Evolutionary conservation across 2,329 filamentous ascomycete species (phyloP).

Genomic region (Claviceps purpurea): DNA sequence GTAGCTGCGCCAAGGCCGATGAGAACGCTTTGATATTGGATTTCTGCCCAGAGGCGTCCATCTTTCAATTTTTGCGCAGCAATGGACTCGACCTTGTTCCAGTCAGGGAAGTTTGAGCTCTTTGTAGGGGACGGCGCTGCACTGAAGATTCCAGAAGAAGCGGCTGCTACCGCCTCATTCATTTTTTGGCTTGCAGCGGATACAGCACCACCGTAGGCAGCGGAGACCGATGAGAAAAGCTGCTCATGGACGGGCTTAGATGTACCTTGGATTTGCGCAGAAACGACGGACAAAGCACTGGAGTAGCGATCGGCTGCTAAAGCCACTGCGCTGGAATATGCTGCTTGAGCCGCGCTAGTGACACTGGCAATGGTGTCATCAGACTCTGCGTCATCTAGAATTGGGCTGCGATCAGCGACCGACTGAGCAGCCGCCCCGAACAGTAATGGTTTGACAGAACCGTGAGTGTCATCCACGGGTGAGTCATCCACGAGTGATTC

Average conservation of each 20-base stretch:
- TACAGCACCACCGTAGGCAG: slow-evolving; percentile 53
- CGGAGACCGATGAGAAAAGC: slow-evolving; percentile 54
- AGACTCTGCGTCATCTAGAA: slow-evolving; percentile 31
- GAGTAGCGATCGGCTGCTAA: slow-evolving; percentile 55
- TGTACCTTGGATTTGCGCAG: slow-evolving; percentile 53
- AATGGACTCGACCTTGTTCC: slow-evolving; percentile 44
- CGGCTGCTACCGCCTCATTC: slow-evolving; percentile 39
- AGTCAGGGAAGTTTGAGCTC: slow-evolving; percentile 28
- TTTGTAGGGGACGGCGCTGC: slow-evolving; percentile 31
- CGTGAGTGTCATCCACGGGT: slow-evolving; percentile 11
- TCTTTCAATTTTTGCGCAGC: slow-evolving; percentile 58
- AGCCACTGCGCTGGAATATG: slow-evolving; percentile 52
- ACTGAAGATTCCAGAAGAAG: slow-evolving; percentile 36
- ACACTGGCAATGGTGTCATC: slow-evolving; percentile 24
- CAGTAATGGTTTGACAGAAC: slow-evolving; percentile 23
- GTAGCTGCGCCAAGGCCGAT: slow-evolving; percentile 50
- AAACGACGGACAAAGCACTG: slow-evolving; percentile 53
- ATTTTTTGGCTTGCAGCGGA: slow-evolving; percentile 47
- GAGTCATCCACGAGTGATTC: no score
- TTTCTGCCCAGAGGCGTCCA: slow-evolving; percentile 56
- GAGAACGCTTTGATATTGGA: slow-evolving; percentile 57
- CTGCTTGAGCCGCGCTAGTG: slow-evolving; percentile 35
- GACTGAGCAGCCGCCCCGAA: slow-evolving; percentile 38
- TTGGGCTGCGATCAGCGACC: slow-evolving; percentile 32
- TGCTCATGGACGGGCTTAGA: slow-evolving; percentile 57